Evolutionary conservation across 192 early-diverging fungal genomes (phyloP).

Genomic region (Paraglomus brasilianum): DNA sequence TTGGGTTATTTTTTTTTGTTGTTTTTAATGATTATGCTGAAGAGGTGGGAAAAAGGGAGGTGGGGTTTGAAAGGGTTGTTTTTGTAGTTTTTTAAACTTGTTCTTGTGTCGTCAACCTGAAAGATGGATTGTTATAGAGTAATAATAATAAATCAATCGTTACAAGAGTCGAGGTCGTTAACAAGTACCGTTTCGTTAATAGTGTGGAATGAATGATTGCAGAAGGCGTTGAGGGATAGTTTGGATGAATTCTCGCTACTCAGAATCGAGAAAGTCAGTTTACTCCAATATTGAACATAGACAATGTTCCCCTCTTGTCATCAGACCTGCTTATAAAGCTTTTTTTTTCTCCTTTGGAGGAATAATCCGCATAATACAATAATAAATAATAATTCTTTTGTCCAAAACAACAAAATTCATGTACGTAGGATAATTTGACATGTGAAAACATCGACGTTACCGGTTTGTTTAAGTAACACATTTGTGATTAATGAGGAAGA

Average conservation of each 20-base stretch:
- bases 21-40: no score
- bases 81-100: no score
- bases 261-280: slow-evolving; percentile 6
- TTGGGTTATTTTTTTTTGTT: no score
- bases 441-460: slow-evolving; percentile 3
- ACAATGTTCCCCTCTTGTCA: neutral
- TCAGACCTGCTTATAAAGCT: neutral
- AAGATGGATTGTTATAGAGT: no score
- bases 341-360: slow-evolving; percentile 5
- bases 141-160: no score
- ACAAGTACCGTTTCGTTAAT: neutral
- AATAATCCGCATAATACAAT: neutral
- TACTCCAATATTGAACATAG: slow-evolving; percentile 17
- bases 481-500: no score
- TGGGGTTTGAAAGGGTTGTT: no score
- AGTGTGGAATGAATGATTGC: slow-evolving; percentile 21
- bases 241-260: slow-evolving; percentile 15
- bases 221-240: slow-evolving; percentile 1
- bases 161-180: neutral
- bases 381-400: neutral
- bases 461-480: no score
- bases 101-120: no score
- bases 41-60: no score
- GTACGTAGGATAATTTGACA: slow-evolving; percentile 13
- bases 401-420: slow-evolving; percentile 3